Evolutionary conservation across 2,329 filamentous ascomycete species (phyloP), one percentile per base, ranked within the genome.

Genomic region (Alternaria brassicicola): DNA sequence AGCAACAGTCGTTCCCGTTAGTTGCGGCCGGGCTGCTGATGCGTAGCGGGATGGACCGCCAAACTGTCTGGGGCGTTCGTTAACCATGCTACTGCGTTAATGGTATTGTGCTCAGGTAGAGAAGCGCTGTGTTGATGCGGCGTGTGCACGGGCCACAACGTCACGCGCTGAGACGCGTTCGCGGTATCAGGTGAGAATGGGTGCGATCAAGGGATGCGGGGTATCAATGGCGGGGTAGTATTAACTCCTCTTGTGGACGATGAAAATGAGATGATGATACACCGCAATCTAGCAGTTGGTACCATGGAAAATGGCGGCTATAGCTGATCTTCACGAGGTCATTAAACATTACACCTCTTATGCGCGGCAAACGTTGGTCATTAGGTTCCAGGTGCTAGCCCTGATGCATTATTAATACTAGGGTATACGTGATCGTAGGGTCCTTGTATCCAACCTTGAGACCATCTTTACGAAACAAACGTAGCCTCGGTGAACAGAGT

Each of bases 401-500:
- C 64, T 70, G 72, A 66, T 58, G 39, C 55, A 74, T 74, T 76
- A 76, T 74, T 76, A 76, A 66, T 68, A 65, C 65, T 71, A 67
- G 66, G 67, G 63, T 72, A 63, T 59, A 62, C 57, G 60, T 61
- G 50, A 66, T 62, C 52, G 42, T 63, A 54, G 59, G 61, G 58
- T 52, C 49, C 45, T 57, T 39, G 59, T 61, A 65, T 65, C 61
- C 61, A 64, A 65, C 38, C 13, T 47, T 42, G 36, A 43, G 25
- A 45, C 21, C 43, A n/a, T 43, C 54, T 64, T 77, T 74, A 89
- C 51, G 90, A 93, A 79, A 99, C 96, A 81, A 98, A 99, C n/a
- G 93, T 97, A 3, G 95, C 93, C 81, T 99, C 95, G 56, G 86
- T 87, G 79, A 96, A 96, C 53, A 96, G 80, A 45, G 80, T 82